Evolutionary conservation across 139 green algal genomes (phyloP).

Genomic region (Deuterostichococcus epilithicus): DNA sequence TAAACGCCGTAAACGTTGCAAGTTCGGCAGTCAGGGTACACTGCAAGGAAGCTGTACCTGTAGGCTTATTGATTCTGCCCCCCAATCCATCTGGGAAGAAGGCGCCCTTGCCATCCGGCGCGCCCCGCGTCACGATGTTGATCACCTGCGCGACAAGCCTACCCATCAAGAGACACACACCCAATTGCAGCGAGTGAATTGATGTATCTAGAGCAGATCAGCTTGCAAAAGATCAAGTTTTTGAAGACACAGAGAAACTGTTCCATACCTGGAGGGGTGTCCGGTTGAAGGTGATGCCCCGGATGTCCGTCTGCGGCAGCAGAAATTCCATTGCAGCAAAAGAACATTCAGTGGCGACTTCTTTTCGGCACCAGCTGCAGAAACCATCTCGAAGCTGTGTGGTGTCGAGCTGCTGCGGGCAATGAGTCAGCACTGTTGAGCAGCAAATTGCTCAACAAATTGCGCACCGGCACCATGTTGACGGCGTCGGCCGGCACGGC

Average conservation of each 20-base stretch:
- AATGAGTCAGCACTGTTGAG: background rate
- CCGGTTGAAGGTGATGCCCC: background rate
- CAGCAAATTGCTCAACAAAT: too few relatives aligned
- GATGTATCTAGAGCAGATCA: too few relatives aligned
- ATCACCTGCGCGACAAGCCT: conserved; percentile 29
- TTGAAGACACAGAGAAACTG: too few relatives aligned
- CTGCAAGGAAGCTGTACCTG: too few relatives aligned
- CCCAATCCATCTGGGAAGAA: conserved; percentile 22
- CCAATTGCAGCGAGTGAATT: background rate
- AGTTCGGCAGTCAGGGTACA: too few relatives aligned
- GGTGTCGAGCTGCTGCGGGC: background rate
- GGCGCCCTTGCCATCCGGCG: conserved; percentile 11
- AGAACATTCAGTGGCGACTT: background rate
- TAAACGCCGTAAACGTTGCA: too few relatives aligned
- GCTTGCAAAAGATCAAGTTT: too few relatives aligned
- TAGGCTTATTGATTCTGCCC: conserved; percentile 11
- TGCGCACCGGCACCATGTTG: too few relatives aligned
- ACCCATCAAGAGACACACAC: background rate
- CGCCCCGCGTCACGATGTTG: conserved; percentile 17
- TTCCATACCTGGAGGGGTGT: background rate
- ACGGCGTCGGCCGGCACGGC: background rate
- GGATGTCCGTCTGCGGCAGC: background rate
- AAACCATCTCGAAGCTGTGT: background rate
- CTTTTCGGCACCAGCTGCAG: too few relatives aligned
- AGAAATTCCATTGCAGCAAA: background rate